Percentiles rank a stretch among this genome's conserved stretches.
phyloP scores from a whole-genome alignment of 768 basidiomycete species.

The Tulasnella sp. region DNA sequence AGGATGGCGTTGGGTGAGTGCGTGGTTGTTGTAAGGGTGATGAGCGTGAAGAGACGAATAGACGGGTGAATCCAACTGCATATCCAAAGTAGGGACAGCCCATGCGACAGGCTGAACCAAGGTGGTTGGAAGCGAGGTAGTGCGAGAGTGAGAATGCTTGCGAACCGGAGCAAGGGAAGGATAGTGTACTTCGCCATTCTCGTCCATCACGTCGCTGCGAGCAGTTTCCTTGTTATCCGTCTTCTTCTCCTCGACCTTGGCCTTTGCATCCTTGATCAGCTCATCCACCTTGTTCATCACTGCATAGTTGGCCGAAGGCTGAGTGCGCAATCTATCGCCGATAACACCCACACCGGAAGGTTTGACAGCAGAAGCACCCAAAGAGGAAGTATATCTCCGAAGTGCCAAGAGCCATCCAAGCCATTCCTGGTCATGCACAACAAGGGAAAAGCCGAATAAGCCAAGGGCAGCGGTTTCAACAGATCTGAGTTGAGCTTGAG shows the following conservation, averaged over 20 bases:
- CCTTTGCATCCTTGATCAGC: background rate
- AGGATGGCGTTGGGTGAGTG: background rate
- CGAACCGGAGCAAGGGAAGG: background rate
- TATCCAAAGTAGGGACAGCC: background rate
- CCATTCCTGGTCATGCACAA: background rate
- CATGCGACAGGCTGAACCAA: background rate
- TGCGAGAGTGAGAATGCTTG: background rate
- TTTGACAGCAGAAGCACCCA: background rate
- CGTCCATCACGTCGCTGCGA: background rate
- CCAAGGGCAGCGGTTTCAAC: constrained; percentile 9
- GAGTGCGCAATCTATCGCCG: too few relatives aligned
- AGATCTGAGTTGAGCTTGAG: constrained; percentile 4
- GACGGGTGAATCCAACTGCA: constrained; percentile 1
- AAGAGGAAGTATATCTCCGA: constrained; percentile 1
- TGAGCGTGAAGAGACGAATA: background rate
- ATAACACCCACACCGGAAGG: constrained; percentile 1
- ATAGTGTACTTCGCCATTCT: too few relatives aligned
- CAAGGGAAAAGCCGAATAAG: constrained; percentile 6
- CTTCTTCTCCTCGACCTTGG: background rate
- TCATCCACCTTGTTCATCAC: constrained; percentile 1
- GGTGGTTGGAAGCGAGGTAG: too few relatives aligned
- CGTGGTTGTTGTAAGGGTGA: background rate
- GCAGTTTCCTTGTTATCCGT: background rate
- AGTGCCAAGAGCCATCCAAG: constrained; percentile 1
- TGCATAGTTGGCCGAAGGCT: constrained; percentile 1